Conservation (phyloP, 192 early-diverging fungal genomes). For the Diversispora epigaea region DNA sequence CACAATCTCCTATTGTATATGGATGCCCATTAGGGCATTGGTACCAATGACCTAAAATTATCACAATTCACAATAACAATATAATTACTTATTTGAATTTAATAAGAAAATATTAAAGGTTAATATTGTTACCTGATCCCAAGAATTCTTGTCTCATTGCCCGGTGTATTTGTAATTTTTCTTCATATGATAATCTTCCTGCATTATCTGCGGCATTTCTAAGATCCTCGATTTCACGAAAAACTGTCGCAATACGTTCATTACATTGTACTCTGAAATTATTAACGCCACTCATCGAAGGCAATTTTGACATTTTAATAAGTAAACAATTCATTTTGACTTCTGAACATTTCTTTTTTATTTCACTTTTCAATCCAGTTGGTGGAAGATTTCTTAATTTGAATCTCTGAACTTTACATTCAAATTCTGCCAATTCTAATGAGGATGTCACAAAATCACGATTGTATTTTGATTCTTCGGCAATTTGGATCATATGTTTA, state of each 20-base stretch:
- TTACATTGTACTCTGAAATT: slow-evolving; percentile 16
- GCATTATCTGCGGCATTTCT: background rate
- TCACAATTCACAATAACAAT: no score
- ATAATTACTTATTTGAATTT: no score
- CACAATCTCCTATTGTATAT: no score
- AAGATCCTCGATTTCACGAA: slow-evolving; percentile 10
- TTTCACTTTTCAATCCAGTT: background rate
- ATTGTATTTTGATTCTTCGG: slow-evolving; percentile 1
- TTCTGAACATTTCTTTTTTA: background rate
- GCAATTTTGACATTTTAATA: background rate
- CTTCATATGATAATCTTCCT: slow-evolving; percentile 3
- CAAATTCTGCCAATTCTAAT: slow-evolving; percentile 2
- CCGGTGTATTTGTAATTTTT: slow-evolving; percentile 16
- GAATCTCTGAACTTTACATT: background rate
- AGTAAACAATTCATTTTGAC: background rate
- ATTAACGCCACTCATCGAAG: background rate
- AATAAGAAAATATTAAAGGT: no score
- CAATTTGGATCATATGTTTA: background rate
- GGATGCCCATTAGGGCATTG: no score
- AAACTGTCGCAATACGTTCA: no score
- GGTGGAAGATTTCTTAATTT: background rate
- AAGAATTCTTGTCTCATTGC: slow-evolving; percentile 20
- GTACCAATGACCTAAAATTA: no score
- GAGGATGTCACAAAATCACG: background rate
- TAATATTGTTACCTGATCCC: no score